A percentile compares a stretch with the other conserved stretches of the same genome.
These are phyloP conservation scores for Monilinia vaccinii-corymbosi DNA, from an alignment of 2,329 filamentous ascomycete species.

Conservation along the genomic window DNA sequence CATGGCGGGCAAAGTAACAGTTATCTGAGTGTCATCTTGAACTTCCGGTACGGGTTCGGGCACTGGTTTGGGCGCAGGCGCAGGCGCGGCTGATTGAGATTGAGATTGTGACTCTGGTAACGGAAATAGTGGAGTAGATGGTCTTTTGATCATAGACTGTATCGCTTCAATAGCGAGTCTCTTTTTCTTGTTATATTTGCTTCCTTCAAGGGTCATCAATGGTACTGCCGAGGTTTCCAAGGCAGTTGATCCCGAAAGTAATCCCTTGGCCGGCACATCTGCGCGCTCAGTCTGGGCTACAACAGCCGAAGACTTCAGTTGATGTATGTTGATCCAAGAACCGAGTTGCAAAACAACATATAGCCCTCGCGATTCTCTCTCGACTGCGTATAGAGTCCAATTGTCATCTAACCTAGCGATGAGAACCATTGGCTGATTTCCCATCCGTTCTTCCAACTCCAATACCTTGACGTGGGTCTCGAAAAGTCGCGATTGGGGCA, in stretches of 20 bases:
- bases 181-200: slow-evolving; percentile 39
- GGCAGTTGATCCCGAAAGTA: neutral
- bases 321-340: slow-evolving; percentile 52
- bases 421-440: slow-evolving; percentile 45
- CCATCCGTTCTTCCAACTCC: slow-evolving; percentile 53
- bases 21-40: slow-evolving; percentile 6
- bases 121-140: slow-evolving; percentile 18
- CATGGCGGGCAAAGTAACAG: neutral
- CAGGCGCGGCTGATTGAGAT: slow-evolving; percentile 3
- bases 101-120: slow-evolving; percentile 16
- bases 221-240: neutral
- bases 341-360: slow-evolving; percentile 63
- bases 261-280: slow-evolving; percentile 19
- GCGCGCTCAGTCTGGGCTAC: slow-evolving; percentile 33
- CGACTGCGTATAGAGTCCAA: slow-evolving; percentile 51
- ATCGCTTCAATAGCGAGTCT: slow-evolving; percentile 53
- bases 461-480: slow-evolving; percentile 54
- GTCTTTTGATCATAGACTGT: slow-evolving; percentile 48
- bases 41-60: slow-evolving; percentile 1
- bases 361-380: slow-evolving; percentile 50
- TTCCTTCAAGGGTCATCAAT: slow-evolving; percentile 16
- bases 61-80: neutral
- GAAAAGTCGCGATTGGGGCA: slow-evolving; percentile 47
- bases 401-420: slow-evolving; percentile 51
- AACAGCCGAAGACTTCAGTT: slow-evolving; percentile 43